Evolutionary conservation across 768 basidiomycete genomes (phyloP).

Genomic region (Butyriboletus loyo): DNA sequence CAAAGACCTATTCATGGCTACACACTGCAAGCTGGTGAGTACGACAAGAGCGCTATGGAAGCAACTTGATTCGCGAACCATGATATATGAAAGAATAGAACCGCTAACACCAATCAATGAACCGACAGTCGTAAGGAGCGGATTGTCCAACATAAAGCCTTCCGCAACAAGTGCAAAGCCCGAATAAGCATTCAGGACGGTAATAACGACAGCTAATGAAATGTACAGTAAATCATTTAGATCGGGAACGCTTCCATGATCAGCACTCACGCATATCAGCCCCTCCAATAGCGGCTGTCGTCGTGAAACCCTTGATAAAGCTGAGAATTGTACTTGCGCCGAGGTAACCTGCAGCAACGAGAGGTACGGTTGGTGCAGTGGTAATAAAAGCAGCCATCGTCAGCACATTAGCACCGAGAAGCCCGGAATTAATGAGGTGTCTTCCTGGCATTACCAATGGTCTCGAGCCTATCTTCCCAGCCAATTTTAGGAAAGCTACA

Average conservation of each 20-base stretch:
- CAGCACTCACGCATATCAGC: conserved; percentile 82
- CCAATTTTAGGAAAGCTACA: conserved; percentile 85
- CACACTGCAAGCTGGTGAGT: conserved; percentile 51
- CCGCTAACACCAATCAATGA: conserved; percentile 89
- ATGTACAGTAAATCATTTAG: conserved; percentile 5
- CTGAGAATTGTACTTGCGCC: conserved; percentile 71
- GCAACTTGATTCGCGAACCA: conserved; percentile 48
- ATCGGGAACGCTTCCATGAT: not conserved
- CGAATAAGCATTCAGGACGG: conserved; percentile 87
- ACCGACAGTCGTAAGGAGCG: conserved; percentile 78
- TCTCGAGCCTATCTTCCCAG: conserved; percentile 75
- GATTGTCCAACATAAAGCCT: conserved; percentile 90
- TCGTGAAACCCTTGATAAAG: conserved; percentile 84
- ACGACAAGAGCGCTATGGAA: not conserved
- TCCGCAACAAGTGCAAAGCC: conserved; percentile 91
- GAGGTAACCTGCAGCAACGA: conserved; percentile 75
- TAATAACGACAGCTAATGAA: conserved; percentile 76
- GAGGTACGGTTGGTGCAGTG: conserved; percentile 64
- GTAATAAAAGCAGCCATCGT: conserved; percentile 78
- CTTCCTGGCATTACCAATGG: conserved; percentile 72
- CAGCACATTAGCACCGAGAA: conserved; percentile 69
- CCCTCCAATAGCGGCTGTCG: conserved; percentile 88
- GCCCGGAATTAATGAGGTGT: conserved; percentile 67
- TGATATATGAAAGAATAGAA: conserved; percentile 88
- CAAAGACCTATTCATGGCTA: conserved; percentile 88